phyloP scores from a whole-genome alignment of 306 rosid species.

The Quercus robur region DNA sequence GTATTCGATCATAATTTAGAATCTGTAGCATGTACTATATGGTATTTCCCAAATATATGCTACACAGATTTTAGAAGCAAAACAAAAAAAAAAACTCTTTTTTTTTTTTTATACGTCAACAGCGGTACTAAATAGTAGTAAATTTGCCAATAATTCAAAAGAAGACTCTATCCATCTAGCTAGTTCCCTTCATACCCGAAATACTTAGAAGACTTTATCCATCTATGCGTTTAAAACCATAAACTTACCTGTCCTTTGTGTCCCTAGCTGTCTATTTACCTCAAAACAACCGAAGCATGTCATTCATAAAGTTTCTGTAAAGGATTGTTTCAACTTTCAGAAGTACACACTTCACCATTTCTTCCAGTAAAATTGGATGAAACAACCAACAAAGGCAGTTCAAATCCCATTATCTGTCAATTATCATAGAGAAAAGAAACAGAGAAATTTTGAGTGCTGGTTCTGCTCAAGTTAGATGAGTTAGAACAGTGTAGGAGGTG shows the following conservation, averaged over 20 bases:
- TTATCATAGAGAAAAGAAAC: conserved; percentile 32
- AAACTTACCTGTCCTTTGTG: conserved; percentile 32
- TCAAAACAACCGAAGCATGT: conserved; percentile 21
- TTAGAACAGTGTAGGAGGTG: conserved; percentile 43
- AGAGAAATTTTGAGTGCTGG: conserved; percentile 36
- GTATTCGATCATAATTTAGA: neutral
- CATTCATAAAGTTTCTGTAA: conserved; percentile 21
- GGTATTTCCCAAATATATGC: neutral
- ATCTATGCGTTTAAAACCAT: conserved; percentile 8
- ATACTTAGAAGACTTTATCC: neutral
- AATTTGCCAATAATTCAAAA: conserved; percentile 11
- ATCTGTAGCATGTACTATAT: neutral
- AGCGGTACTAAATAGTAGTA: neutral
- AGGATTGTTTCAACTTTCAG: conserved; percentile 22
- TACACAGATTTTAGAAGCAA: too few species aligned
- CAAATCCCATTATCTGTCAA: conserved; percentile 15
- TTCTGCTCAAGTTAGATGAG: conserved; percentile 46
- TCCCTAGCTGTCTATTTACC: conserved; percentile 13
- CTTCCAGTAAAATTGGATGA: conserved; percentile 26
- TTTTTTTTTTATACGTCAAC: too few species aligned
- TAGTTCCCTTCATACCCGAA: conserved; percentile 3
- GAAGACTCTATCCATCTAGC: neutral
- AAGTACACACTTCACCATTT: conserved; percentile 15
- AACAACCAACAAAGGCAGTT: conserved; percentile 16
- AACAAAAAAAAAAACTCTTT: neutral